Conservation (phyloP, 345 rosid genomes). For the Gossypioides kirkii region DNA sequence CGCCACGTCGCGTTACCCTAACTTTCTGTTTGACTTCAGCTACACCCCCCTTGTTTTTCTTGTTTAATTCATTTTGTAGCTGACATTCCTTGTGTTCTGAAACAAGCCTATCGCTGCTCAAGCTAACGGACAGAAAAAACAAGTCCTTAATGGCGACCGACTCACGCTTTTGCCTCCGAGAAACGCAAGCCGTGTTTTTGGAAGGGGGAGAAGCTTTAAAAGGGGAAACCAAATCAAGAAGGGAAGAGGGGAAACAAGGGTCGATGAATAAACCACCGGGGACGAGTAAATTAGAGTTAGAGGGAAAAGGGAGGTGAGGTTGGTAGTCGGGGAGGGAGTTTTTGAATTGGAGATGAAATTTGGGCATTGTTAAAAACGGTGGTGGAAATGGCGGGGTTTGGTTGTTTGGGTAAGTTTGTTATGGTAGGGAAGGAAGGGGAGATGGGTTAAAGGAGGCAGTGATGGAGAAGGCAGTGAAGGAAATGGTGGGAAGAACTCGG, state of each 20-base stretch:
- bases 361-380: conserved; percentile 26
- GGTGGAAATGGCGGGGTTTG: not conserved
- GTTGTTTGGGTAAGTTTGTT: not conserved
- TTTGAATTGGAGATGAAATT: conserved; percentile 19
- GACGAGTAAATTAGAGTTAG: conserved; percentile 23
- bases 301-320: conserved; percentile 5
- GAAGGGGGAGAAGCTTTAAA: conserved; percentile 15
- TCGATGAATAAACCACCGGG: conserved; percentile 65
- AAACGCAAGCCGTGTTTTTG: conserved; percentile 13
- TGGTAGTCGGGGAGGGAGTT: conserved; percentile 18
- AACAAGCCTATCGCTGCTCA: conserved; percentile 33
- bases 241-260: conserved; percentile 36
- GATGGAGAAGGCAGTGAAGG: not conserved
- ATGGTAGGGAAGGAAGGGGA: not conserved
- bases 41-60: conserved; percentile 15
- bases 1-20: conserved; percentile 30
- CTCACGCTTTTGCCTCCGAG: conserved; percentile 19
- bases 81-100: conserved; percentile 25
- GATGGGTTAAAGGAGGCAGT: not conserved
- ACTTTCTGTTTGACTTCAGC: conserved; percentile 18
- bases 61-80: conserved; percentile 25
- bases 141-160: conserved; percentile 15
- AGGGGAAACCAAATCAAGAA: conserved; percentile 34
- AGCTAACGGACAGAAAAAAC: conserved; percentile 46
- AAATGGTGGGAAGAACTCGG: conserved; percentile 13